Evolutionary conservation across 768 basidiomycete species (phyloP), one percentile per base, ranked within the genome.

Genomic region (Rhizopogon sp.): DNA sequence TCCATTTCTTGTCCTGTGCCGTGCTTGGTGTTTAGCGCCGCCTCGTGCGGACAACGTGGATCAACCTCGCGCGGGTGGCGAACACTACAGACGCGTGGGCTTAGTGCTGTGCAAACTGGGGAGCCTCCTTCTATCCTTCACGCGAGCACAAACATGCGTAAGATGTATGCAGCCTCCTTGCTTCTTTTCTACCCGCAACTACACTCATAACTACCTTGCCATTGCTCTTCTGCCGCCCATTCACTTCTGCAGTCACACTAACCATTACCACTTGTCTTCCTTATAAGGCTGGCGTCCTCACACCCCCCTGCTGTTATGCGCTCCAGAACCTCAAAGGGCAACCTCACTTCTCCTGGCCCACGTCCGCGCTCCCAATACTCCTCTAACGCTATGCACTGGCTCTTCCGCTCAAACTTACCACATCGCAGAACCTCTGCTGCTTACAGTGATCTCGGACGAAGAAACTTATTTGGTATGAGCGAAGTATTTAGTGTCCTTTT

Each of bases 381-480:
- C 13, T 49, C 47, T 14, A 65, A 65, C 55, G 76, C 83, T 55
- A 68, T 87, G 49, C 86, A 88, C 58, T 89, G 87, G 87, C 75
- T 89, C 53, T 88, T 88, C 68, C 79, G 85, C 60, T 84, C 80
- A 60, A 88, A 87, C 67, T 81, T 89, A 47, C 85, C 87, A 50
- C 66, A 69, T 60, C 79, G 85, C 42, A 75, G 79, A 61, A 76
- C 85, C 59, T 77, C 78, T 56, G 84, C 83, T 17, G 80, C 76
- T 50, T 71, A 86, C 56, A 81, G 83, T 17, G 83, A 86, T 64
- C 72, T 82, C 47, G 82, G 81, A 64, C 84, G 82, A 64, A 77
- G 88, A 53, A 84, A 84, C 58, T 81, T 90, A 58, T 92, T 92
- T 58, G 89, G 90, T 28, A 78, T 92, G 74, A 81, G 87, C 50